phyloP scores from a whole-genome alignment of 805 yeast genomes.

The Myxozyma udenii region DNA sequence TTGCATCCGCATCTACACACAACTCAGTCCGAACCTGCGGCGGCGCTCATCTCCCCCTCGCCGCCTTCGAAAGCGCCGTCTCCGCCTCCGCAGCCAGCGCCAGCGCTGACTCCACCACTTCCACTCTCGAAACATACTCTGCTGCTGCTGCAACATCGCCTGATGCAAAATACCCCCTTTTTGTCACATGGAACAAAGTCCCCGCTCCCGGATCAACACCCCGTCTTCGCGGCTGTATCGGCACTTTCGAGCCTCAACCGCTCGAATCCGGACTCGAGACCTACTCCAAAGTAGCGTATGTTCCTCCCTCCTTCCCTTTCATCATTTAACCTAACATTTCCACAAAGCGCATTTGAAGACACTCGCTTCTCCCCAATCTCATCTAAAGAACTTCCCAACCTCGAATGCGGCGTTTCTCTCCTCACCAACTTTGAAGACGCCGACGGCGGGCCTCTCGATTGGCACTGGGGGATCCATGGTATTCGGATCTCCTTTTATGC shows the following conservation, averaged over 20 bases:
- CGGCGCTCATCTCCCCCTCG: slow-evolving; percentile 16
- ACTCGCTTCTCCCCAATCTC: slow-evolving; percentile 68
- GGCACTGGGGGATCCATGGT: slow-evolving; percentile 85
- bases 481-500: slow-evolving; percentile 55
- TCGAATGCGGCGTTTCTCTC: slow-evolving; percentile 62
- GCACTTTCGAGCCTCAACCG: slow-evolving; percentile 65
- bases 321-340: slow-evolving; percentile 17
- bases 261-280: slow-evolving; percentile 57
- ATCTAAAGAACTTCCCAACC: slow-evolving; percentile 49
- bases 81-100: too few relatives aligned
- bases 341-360: slow-evolving; percentile 64
- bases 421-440: slow-evolving; percentile 57
- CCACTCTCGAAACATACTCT: too few relatives aligned
- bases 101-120: too few relatives aligned
- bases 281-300: slow-evolving; percentile 57
- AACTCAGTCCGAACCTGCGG: slow-evolving; percentile 11
- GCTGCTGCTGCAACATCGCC: neutral
- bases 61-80: slow-evolving; percentile 13
- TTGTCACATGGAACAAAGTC: slow-evolving; percentile 75
- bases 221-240: slow-evolving; percentile 85
- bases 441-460: slow-evolving; percentile 52
- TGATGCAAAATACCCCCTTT: slow-evolving; percentile 52
- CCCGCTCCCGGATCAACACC: slow-evolving; percentile 32
- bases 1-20: too few relatives aligned
- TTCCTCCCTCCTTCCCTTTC: neutral